Percentiles rank a stretch among this genome's conserved stretches.
These are phyloP conservation scores for Austroboletus rostrupii DNA, from an alignment of 1,284 basidiomycete genomes.

Conservation along the genomic window DNA sequence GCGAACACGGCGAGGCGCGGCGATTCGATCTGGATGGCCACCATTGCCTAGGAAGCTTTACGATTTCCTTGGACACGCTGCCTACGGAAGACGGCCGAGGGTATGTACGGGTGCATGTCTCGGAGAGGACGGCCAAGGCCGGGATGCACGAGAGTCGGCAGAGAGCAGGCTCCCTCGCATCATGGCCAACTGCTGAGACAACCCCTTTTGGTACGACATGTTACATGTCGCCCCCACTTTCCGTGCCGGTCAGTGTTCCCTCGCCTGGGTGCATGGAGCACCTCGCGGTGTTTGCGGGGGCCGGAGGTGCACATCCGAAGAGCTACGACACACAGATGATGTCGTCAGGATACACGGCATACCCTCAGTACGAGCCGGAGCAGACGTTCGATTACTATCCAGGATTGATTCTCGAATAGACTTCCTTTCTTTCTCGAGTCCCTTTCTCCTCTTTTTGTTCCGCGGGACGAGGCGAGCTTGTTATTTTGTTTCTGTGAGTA, in stretches of 20 bases:
- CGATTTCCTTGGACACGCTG: conserved; percentile 68
- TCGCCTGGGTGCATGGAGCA: conserved; percentile 23
- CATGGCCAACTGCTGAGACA: conserved; percentile 25
- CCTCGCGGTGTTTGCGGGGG: conserved; percentile 20
- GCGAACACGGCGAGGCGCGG: conserved; percentile 38
- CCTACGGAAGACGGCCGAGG: conserved; percentile 65
- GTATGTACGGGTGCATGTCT: conserved; percentile 65
- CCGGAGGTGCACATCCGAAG: conserved; percentile 18
- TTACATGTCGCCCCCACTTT: conserved; percentile 31
- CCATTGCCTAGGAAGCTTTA: conserved; percentile 51
- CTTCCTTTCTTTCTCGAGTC: neutral
- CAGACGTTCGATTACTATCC: conserved; percentile 39
- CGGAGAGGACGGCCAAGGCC: conserved; percentile 40
- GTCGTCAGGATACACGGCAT: conserved; percentile 23
- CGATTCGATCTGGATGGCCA: conserved; percentile 49
- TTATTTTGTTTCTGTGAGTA: conserved; percentile 5
- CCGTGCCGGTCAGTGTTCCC: conserved; percentile 15
- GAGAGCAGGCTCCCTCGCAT: conserved; percentile 28
- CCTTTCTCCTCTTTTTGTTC: too few relatives aligned
- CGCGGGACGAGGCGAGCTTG: too few relatives aligned
- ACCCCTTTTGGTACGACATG: conserved; percentile 20
- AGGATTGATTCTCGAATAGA: conserved; percentile 35
- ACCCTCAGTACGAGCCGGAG: conserved; percentile 29
- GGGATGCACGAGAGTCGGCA: conserved; percentile 25
- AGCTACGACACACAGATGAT: conserved; percentile 22